Evolutionary conservation across 176 grass and related monocot genomes (phyloP), one percentile per base, ranked within the genome.

Genomic region (Ananas comosus): DNA sequence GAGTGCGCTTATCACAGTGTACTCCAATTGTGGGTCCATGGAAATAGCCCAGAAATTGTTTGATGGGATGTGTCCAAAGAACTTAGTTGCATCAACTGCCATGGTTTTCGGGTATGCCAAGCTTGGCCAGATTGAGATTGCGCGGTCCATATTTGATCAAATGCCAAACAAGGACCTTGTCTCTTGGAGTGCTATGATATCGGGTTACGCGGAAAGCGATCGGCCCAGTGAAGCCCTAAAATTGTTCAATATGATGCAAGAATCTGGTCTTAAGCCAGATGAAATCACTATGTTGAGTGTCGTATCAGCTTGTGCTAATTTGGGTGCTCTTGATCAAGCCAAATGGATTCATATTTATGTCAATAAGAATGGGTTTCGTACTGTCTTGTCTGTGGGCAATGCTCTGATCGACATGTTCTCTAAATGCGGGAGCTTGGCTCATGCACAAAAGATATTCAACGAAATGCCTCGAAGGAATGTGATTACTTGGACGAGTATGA

Each of bases 401-500:
- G 89, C 89, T 83, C 87, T 92, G 70, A 87, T 97, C 24, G 82
- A 97, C 70, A 97, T 97, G 93, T 97, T 87, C 42, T 86, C 89
- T 21, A 97, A 97, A 80, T 97, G 93, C 72, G 89, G 93, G 71
- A 80, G 69, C 59, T 65, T 97, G 72, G 64, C 10, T 69, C 52
- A 79, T 85, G 93, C 89, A 49, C 76, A 71, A 14, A 83, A 79
- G 33, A 76, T 90, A 7, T 97, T 92, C 74, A 76, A 85, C 64
- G 73, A 69, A 68, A 97, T 85, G 80, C 59, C 83, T 77, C 23
- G 0, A 23, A 97, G 75, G 68, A 83, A 97, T 92, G 79, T 92
- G 64, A 87, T 92, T 73, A 92, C 81, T 54, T 97, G 83, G 89
- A 97, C 88, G 59, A 87, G 83, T 86, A 97, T 90, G 84, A 97